These are phyloP conservation scores for Colletotrichum tropicicola DNA, from an alignment of 2,329 filamentous ascomycete genomes.

Conservation along the genomic window DNA sequence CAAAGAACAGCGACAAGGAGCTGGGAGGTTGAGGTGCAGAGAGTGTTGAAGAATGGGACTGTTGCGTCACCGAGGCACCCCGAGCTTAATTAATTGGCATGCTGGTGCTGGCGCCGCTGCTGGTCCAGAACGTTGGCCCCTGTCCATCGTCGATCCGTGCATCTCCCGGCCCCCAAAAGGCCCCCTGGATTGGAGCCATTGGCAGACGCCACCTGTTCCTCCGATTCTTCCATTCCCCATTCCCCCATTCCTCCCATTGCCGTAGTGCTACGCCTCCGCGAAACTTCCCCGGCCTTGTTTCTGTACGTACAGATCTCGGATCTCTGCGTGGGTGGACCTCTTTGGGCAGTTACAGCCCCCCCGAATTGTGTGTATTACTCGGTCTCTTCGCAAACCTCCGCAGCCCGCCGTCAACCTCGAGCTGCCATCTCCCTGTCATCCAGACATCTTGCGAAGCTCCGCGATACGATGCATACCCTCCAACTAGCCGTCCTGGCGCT, in stretches of 20 bases:
- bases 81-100: conserved; percentile 27
- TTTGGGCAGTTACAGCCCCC: background rate
- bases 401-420: background rate
- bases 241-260: conserved; percentile 9
- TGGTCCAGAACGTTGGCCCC: conserved; percentile 14
- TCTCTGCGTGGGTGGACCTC: background rate
- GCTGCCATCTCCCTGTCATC: background rate
- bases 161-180: conserved; percentile 24
- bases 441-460: background rate
- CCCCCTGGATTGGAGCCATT: conserved; percentile 13
- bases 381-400: background rate
- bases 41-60: conserved; percentile 15
- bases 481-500: conserved; percentile 39
- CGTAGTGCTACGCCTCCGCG: background rate
- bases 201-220: conserved; percentile 29
- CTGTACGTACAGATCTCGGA: background rate
- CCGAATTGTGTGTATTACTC: background rate
- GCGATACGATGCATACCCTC: conserved; percentile 1
- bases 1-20: background rate
- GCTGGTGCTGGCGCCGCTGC: background rate
- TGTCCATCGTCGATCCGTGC: conserved; percentile 26
- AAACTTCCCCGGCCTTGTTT: conserved; percentile 1
- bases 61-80: conserved; percentile 25
- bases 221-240: conserved; percentile 19
- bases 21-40: background rate